Conservation (phyloP, 2,329 filamentous ascomycete species). For the Lecanosticta acicola region DNA sequence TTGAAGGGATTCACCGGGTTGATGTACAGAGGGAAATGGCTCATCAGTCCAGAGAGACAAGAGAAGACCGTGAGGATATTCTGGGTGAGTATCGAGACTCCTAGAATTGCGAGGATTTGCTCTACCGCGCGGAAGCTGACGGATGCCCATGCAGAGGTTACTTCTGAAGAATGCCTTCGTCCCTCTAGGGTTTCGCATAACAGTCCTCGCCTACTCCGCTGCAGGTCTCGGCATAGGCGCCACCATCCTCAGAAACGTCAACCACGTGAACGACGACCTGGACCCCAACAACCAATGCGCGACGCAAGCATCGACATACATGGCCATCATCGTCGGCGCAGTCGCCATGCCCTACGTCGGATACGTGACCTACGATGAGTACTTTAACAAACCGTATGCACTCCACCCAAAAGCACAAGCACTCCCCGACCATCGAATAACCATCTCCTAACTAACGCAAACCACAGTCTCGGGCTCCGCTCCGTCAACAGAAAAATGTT, state of each 20-base stretch:
- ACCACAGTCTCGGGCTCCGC: slow-evolving; percentile 64
- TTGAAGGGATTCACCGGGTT: slow-evolving; percentile 40
- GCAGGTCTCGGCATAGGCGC: slow-evolving; percentile 73
- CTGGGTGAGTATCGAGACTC: slow-evolving; percentile 25
- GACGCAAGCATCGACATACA: slow-evolving; percentile 62
- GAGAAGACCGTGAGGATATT: slow-evolving; percentile 31
- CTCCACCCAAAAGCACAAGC: too few species aligned
- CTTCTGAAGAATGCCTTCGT: slow-evolving; percentile 78
- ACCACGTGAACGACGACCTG: slow-evolving; percentile 34
- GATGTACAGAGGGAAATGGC: slow-evolving; percentile 34
- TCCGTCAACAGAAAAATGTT: slow-evolving; percentile 79
- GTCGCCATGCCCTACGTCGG: slow-evolving; percentile 83
- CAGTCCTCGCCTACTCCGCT: slow-evolving; percentile 75
- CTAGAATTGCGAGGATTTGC: background rate
- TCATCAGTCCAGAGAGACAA: slow-evolving; percentile 38
- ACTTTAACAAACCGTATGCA: slow-evolving; percentile 71
- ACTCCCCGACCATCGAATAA: too few species aligned
- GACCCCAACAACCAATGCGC: slow-evolving; percentile 34
- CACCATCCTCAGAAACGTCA: slow-evolving; percentile 57
- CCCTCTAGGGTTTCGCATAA: slow-evolving; percentile 74
- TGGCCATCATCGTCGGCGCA: slow-evolving; percentile 84
- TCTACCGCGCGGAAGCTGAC: background rate
- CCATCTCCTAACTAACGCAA: slow-evolving; percentile 14
- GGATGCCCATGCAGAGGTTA: slow-evolving; percentile 43
- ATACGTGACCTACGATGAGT: slow-evolving; percentile 96